Evolutionary conservation across 176 grass and related monocot genomes (phyloP).

Genomic region (Luzula sylvatica): DNA sequence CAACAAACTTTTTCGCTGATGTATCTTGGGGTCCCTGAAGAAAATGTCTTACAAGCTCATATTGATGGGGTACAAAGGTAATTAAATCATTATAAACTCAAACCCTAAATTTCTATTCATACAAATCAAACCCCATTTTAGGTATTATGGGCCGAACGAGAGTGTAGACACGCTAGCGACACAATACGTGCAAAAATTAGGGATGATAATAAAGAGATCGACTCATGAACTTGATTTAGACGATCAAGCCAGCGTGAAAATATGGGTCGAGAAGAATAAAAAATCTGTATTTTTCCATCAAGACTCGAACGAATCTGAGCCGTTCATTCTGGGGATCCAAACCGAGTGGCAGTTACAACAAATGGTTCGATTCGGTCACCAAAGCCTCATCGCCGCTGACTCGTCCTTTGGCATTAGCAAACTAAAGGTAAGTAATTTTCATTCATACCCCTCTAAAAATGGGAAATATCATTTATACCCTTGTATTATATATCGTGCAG

Average conservation of each 20-base stretch:
- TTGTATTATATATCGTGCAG: conserved; percentile 25
- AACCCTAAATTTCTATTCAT: not conserved
- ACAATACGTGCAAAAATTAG: conserved; percentile 89
- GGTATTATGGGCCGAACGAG: conserved; percentile 52
- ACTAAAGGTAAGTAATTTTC: conserved; percentile 54
- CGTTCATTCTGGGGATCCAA: conserved; percentile 77
- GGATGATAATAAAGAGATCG: conserved; percentile 94
- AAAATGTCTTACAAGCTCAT: conserved; percentile 77
- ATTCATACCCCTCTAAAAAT: not conserved
- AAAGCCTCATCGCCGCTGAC: conserved; percentile 55
- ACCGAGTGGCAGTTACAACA: conserved; percentile 87
- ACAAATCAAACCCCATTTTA: conserved; percentile 14
- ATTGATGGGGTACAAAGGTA: conserved; percentile 68
- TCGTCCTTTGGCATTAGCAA: conserved; percentile 86
- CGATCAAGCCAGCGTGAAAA: conserved; percentile 72
- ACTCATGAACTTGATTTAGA: conserved; percentile 86
- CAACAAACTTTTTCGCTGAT: conserved; percentile 91
- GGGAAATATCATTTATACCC: too few relatives aligned
- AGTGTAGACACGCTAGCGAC: conserved; percentile 50
- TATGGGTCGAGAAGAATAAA: conserved; percentile 86
- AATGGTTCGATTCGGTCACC: conserved; percentile 83
- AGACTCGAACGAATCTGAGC: conserved; percentile 62
- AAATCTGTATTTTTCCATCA: conserved; percentile 83
- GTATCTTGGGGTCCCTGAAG: conserved; percentile 83
- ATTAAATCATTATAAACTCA: not conserved